Evolutionary conservation across 768 basidiomycete genomes (phyloP), one percentile per base, ranked within the genome.

Genomic region (Boletus rubropictus): DNA sequence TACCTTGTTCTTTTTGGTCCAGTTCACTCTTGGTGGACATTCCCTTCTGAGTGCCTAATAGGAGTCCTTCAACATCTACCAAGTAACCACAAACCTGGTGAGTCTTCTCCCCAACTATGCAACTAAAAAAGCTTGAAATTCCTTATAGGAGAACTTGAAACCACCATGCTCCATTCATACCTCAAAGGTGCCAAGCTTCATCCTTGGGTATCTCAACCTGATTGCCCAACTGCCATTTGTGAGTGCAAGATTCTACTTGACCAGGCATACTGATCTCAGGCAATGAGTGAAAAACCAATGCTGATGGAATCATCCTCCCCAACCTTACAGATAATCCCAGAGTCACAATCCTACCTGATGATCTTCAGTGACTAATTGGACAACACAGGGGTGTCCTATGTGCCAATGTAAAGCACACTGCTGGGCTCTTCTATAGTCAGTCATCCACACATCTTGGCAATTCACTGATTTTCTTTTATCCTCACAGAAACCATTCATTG

Each of bases 211-310:
- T 29, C 28, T 29, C 28, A 5, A 9, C 28, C 28, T 29, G 28
- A 29, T 9, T 10, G 10, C 11, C 28, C 28, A 29, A 29, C 28
- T 12, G 28, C 28, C 9, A 53, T 61, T 25, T 38, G 6, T 1
- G 42, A 59, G 22, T 52, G 55, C 42, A 57, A 60, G 31, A 1
- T n/a, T 7, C 37, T 63, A 9, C 60, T 63, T 5, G 56, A 63
- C 31, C 35, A 21, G n/a, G 31, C 52, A 15, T 60, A 52, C 31
- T 14, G 31, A 28, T 40, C 12, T 14, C 17, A 18, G 3, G 39
- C 28, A 2, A 18, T 15, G 1, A 14, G 27, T 8, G 39, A 28
- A 20, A 28, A 5, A 20, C 39, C 12, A 20, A 17, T 40, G 11
- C 7, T 2, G 18, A 40, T 2, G 39, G 27, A 28, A 20, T 28